Evolutionary conservation across 148 eudicot species (phyloP).

Genomic region (Tetragonia tetragonoides): DNA sequence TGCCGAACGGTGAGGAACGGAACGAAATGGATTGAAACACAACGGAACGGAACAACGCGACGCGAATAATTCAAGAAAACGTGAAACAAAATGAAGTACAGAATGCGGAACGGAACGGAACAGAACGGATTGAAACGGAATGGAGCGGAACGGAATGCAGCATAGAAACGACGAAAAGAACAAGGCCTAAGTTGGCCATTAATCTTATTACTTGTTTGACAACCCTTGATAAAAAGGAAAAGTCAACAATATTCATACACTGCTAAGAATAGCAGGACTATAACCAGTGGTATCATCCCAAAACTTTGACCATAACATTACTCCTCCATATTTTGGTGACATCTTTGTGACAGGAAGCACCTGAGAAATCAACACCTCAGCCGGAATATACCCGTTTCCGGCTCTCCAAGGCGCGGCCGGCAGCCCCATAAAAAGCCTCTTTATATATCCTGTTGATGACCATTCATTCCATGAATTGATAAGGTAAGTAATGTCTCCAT

Average conservation of each 20-base stretch:
- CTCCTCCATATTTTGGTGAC: slow-evolving; percentile 28
- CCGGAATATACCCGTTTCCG: slow-evolving; percentile 32
- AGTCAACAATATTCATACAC: slow-evolving; percentile 3
- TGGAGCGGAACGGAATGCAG: too few species aligned
- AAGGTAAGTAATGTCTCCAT: slow-evolving; percentile 16
- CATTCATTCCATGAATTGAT: slow-evolving; percentile 29
- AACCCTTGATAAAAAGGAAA: background rate
- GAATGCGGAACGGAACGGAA: too few species aligned
- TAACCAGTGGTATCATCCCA: slow-evolving; percentile 29
- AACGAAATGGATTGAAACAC: too few species aligned
- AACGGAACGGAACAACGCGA: too few species aligned
- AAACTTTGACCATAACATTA: slow-evolving; percentile 31
- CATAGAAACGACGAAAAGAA: too few species aligned
- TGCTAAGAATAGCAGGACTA: slow-evolving; percentile 17
- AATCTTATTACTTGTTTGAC: background rate
- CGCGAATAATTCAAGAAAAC: too few species aligned
- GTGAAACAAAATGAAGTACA: too few species aligned
- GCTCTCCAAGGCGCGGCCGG: slow-evolving; percentile 25
- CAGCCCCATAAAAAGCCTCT: slow-evolving; percentile 25
- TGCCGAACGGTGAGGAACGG: too few species aligned
- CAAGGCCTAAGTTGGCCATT: too few species aligned
- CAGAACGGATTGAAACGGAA: too few species aligned
- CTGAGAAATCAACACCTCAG: background rate
- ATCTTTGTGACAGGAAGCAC: slow-evolving; percentile 26
- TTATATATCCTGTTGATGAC: slow-evolving; percentile 16